phyloP scores from a whole-genome alignment of 2,329 filamentous ascomycete species.

The Xylariales sp. region DNA sequence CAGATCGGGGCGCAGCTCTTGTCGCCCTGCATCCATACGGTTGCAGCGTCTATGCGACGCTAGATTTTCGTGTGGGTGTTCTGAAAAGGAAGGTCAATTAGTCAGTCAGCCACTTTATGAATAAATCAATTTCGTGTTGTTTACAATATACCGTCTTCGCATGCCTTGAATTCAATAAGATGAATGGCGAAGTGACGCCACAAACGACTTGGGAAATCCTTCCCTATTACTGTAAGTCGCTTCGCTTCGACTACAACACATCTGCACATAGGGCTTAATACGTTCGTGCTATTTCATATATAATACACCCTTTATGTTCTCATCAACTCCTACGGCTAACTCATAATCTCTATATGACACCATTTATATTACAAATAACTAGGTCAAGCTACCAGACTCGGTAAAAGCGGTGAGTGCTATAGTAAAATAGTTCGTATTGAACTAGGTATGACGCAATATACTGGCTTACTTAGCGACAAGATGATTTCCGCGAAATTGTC shows the following conservation, averaged over 20 bases:
- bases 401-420: too few relatives aligned
- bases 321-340: too few relatives aligned
- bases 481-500: too few relatives aligned
- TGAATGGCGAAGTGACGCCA: not conserved
- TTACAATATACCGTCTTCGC: not conserved
- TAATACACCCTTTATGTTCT: too few relatives aligned
- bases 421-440: too few relatives aligned
- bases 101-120: not conserved
- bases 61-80: not conserved
- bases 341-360: too few relatives aligned
- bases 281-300: too few relatives aligned
- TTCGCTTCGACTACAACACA: not conserved
- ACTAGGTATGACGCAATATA: too few relatives aligned
- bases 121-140: not conserved
- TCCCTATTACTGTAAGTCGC: not conserved
- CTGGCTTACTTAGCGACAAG: too few relatives aligned
- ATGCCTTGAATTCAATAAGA: slow-evolving; percentile 1
- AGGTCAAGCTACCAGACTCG: too few relatives aligned
- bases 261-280: too few relatives aligned
- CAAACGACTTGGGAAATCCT: not conserved
- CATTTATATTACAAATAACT: too few relatives aligned
- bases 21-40: slow-evolving; percentile 19
- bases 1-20: slow-evolving; percentile 15
- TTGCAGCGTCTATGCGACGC: slow-evolving; percentile 13
- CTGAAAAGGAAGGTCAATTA: slow-evolving; percentile 30